Conservation (phyloP, 1,139 yeast genomes). For the Eremothecium cymbalariae region DNA sequence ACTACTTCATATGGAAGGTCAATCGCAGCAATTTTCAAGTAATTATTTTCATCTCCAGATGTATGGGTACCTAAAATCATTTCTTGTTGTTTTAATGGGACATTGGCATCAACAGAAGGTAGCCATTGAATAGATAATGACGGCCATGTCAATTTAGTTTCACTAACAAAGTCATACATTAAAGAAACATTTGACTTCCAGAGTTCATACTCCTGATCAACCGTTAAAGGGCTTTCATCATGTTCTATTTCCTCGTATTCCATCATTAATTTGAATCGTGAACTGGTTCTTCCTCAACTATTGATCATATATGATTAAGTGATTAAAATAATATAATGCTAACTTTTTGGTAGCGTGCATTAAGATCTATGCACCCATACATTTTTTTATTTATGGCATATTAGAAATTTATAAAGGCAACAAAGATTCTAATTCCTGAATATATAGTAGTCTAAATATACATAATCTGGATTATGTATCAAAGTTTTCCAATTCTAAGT, state of each 20-base stretch:
- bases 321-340: background rate
- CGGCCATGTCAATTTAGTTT: conserved; percentile 75
- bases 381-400: no score
- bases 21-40: conserved; percentile 65
- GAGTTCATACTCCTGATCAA: conserved; percentile 60
- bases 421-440: no score
- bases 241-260: conserved; percentile 1
- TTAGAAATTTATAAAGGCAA: no score
- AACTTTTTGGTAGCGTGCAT: no score
- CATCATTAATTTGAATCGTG: background rate
- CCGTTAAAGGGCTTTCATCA: conserved; percentile 12
- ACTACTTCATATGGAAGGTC: conserved; percentile 48
- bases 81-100: conserved; percentile 27
- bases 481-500: no score
- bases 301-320: background rate
- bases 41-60: conserved; percentile 69
- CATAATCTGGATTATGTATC: no score
- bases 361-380: no score
- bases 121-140: conserved; percentile 72
- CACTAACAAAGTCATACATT: conserved; percentile 75
- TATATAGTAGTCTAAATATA: no score
- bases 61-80: conserved; percentile 83
- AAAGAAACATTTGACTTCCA: conserved; percentile 75
- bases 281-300: background rate
- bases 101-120: conserved; percentile 35